These are phyloP conservation scores for Fraxinus angustifolia DNA, from an alignment of 305 asterid genomes.

Conservation along the genomic window DNA sequence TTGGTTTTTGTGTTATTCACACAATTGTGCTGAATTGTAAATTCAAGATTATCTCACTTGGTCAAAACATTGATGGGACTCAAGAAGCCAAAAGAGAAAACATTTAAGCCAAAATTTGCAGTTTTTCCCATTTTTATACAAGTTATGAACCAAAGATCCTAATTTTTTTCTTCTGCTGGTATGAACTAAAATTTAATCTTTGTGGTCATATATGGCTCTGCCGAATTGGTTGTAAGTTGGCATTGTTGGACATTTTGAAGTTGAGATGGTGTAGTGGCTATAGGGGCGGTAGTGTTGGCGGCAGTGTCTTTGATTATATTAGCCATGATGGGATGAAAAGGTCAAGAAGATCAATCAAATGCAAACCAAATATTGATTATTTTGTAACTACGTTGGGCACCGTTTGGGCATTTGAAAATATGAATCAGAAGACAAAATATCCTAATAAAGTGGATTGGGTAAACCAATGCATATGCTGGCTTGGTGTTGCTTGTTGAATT, in stretches of 20 bases:
- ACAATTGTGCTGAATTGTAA: not conserved
- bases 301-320: not conserved
- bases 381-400: not conserved
- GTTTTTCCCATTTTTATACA: not conserved
- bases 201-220: not conserved
- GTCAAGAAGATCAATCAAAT: not conserved
- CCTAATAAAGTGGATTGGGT: not conserved
- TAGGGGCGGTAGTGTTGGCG: not conserved
- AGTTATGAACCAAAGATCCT: not conserved
- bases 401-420: not conserved
- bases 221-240: not conserved
- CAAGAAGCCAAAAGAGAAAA: not conserved
- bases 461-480: not conserved
- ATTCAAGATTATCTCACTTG: not conserved
- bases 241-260: not conserved
- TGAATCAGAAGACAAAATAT: not conserved
- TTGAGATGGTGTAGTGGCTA: not conserved
- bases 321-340: not conserved
- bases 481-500: not conserved
- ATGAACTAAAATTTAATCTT: not conserved
- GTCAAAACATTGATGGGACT: not conserved
- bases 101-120: not conserved
- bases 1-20: not conserved
- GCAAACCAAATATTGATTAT: not conserved
- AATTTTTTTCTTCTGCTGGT: not conserved